phyloP scores from a whole-genome alignment of 176 grass and related monocot species.

The Oryza meridionalis region DNA sequence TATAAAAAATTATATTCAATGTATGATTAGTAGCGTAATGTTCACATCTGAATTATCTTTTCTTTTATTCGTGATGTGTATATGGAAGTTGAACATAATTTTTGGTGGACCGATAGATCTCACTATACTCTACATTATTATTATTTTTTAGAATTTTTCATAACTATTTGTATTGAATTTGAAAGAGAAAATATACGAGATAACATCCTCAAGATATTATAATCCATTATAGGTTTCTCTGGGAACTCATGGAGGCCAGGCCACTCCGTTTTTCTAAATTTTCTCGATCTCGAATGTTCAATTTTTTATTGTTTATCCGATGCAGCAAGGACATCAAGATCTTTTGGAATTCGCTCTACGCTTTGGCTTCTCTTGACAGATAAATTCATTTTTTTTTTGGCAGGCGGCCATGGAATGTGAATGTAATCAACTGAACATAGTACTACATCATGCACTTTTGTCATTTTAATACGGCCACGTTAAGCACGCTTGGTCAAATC shows the following conservation, averaged over 20 bases:
- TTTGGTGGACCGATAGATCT: too few relatives aligned
- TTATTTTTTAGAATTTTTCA: too few relatives aligned
- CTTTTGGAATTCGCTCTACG: background rate
- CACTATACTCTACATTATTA: too few relatives aligned
- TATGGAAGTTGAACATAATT: too few relatives aligned
- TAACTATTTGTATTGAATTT: too few relatives aligned
- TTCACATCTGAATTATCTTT: too few relatives aligned
- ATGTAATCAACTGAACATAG: background rate
- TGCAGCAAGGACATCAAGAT: background rate
- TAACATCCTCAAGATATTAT: too few relatives aligned
- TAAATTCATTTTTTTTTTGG: background rate
- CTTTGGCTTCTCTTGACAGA: background rate
- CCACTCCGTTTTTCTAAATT: background rate
- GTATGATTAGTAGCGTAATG: too few relatives aligned
- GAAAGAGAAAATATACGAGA: too few relatives aligned
- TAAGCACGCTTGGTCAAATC: slow-evolving; percentile 36
- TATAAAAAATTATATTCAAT: too few relatives aligned
- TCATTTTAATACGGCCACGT: background rate
- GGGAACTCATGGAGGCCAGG: background rate
- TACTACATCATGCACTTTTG: background rate
- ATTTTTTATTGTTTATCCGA: background rate
- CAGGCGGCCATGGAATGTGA: background rate
- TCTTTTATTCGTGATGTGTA: too few relatives aligned
- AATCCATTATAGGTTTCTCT: background rate
- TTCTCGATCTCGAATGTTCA: background rate